These are phyloP conservation scores for Geotrichum aggregatum DNA, from an alignment of 1,139 yeast species.

Conservation along the genomic window DNA sequence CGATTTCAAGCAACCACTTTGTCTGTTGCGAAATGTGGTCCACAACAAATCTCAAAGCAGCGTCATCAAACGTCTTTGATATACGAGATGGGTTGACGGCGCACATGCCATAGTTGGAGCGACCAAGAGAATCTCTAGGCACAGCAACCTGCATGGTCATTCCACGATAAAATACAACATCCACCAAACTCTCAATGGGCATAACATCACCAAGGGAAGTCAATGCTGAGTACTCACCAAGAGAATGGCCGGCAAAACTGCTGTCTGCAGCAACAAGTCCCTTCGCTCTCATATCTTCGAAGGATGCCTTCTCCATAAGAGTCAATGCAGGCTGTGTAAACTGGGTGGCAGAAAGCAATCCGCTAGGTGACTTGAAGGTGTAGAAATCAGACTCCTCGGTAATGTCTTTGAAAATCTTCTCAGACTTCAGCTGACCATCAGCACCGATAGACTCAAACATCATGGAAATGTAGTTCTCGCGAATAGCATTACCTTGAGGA, in stretches of 20 bases:
- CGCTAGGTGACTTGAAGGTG: conserved; percentile 90
- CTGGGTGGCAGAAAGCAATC: conserved; percentile 95
- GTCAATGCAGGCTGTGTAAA: conserved; percentile 99
- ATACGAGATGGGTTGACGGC: conserved; percentile 97
- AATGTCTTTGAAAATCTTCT: conserved; percentile 91
- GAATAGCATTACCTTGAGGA: conserved; percentile 90
- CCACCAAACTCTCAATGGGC: conserved; percentile 97
- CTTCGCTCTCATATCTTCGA: conserved; percentile 93
- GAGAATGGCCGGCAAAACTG: conserved; percentile 97
- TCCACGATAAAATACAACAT: conserved; percentile 98
- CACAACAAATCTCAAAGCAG: conserved; percentile 91
- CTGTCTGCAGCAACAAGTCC: conserved; percentile 93
- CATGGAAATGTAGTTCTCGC: conserved; percentile 94
- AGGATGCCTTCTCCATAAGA: conserved; percentile 97
- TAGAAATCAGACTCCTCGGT: conserved; percentile 73
- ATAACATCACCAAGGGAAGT: conserved; percentile 96
- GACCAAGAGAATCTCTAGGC: conserved; percentile 89
- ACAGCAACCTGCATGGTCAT: conserved; percentile 99
- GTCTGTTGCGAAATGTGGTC: conserved; percentile 80
- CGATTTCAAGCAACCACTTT: conserved; percentile 93
- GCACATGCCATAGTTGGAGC: conserved; percentile 98
- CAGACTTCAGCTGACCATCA: conserved; percentile 79
- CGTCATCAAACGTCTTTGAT: conserved; percentile 80
- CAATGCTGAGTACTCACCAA: conserved; percentile 97
- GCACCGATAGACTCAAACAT: conserved; percentile 92